These are phyloP conservation scores for Chaetomidium leptoderma DNA, from an alignment of 495 filamentous ascomycete species.

Conservation along the genomic window DNA sequence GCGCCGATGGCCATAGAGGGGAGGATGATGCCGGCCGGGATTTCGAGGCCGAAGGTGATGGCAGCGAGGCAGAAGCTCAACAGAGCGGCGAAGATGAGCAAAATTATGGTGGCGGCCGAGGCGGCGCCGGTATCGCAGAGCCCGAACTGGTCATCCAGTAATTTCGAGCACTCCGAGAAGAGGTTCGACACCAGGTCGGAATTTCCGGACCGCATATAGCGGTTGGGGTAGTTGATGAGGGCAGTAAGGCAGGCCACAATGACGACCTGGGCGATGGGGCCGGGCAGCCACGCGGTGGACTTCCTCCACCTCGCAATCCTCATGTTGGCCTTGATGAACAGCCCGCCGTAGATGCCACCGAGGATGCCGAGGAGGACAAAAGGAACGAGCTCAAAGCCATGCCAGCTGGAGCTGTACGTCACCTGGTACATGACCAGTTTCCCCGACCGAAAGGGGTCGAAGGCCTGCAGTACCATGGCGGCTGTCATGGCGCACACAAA, in stretches of 20 bases:
- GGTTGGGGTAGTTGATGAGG: slow-evolving; percentile 88
- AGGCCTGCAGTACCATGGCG: slow-evolving; percentile 83
- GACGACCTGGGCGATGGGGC: slow-evolving; percentile 72
- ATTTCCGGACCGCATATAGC: slow-evolving; percentile 88
- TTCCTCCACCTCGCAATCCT: slow-evolving; percentile 77
- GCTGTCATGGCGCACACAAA: slow-evolving; percentile 99
- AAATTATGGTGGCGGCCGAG: slow-evolving; percentile 68
- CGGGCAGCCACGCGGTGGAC: slow-evolving; percentile 52
- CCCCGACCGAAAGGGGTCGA: slow-evolving; percentile 92
- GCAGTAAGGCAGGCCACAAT: slow-evolving; percentile 73
- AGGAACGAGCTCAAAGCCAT: slow-evolving; percentile 88
- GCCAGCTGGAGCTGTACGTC: slow-evolving; percentile 88
- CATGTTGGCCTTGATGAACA: slow-evolving; percentile 96
- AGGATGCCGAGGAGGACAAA: slow-evolving; percentile 83
- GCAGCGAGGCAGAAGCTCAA: slow-evolving; percentile 82
- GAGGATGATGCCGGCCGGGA: slow-evolving; percentile 93
- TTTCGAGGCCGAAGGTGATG: slow-evolving; percentile 91
- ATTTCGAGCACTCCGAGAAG: slow-evolving; percentile 81
- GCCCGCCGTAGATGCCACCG: slow-evolving; percentile 86
- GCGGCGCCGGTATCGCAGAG: slow-evolving; percentile 74
- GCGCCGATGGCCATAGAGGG: slow-evolving; percentile 97
- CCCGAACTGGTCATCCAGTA: slow-evolving; percentile 75
- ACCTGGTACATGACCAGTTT: slow-evolving; percentile 97
- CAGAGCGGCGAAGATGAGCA: slow-evolving; percentile 73
- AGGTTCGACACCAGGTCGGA: slow-evolving; percentile 88